Evolutionary conservation across 129 eudicot species (phyloP).

Genomic region (sunflower (Helianthus annuus)): DNA sequence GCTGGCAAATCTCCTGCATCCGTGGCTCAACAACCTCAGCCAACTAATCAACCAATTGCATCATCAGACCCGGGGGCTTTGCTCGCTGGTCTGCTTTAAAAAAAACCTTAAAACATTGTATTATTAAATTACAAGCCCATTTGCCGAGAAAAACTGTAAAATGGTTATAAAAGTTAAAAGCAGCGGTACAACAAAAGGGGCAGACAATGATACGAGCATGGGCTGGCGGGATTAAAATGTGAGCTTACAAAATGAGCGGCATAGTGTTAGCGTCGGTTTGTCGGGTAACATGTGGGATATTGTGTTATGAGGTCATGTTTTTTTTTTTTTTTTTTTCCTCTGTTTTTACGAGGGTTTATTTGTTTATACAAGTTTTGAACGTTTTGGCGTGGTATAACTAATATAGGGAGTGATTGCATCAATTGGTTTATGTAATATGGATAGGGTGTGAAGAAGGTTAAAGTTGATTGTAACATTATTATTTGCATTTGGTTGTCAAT

Average conservation of each 20-base stretch:
- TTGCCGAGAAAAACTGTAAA: constrained; percentile 32
- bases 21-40: constrained; percentile 47
- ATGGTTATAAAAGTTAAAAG: constrained; percentile 41
- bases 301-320: constrained; percentile 43
- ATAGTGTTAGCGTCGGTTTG: constrained; percentile 32
- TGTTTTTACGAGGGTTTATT: constrained; percentile 40
- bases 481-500: constrained; percentile 38
- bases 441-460: constrained; percentile 35
- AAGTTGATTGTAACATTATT: constrained; percentile 45
- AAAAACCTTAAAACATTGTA: background rate
- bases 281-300: constrained; percentile 37
- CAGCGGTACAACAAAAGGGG: constrained; percentile 26
- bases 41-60: constrained; percentile 48
- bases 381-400: constrained; percentile 24
- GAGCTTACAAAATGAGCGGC: constrained; percentile 36
- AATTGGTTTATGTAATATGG: constrained; percentile 46
- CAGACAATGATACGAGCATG: constrained; percentile 37
- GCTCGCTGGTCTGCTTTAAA: constrained; percentile 87
- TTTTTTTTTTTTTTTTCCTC: constrained; percentile 12
- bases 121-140: constrained; percentile 18
- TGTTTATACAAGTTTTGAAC: constrained; percentile 32
- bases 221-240: constrained; percentile 57
- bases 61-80: constrained; percentile 87
- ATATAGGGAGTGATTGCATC: constrained; percentile 31
- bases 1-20: constrained; percentile 53